Conservation (phyloP, 2,329 filamentous ascomycete species). For the Lecanoromycetidae sp. region DNA sequence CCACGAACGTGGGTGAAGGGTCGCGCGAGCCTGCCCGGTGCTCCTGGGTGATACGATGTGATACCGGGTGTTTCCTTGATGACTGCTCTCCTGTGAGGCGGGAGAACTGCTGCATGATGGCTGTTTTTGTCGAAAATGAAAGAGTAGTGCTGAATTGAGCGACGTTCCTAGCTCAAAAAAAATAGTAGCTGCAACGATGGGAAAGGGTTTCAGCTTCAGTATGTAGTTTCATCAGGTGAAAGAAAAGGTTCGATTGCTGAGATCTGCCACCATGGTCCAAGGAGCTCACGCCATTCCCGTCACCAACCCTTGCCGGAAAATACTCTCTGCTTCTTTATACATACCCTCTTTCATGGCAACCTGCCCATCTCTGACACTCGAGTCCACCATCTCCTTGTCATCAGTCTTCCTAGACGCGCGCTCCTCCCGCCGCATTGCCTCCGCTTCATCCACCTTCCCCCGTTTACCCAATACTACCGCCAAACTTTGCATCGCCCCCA, state of each 20-base stretch:
- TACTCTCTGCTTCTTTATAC: background rate
- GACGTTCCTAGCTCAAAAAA: background rate
- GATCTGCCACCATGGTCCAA: background rate
- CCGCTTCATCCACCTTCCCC: slow-evolving; percentile 4
- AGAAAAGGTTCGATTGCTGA: background rate
- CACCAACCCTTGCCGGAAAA: background rate
- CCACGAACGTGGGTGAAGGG: no score
- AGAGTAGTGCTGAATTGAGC: no score
- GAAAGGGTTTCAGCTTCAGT: background rate
- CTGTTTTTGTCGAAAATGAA: no score
- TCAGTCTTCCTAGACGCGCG: background rate
- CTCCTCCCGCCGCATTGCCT: slow-evolving; percentile 3
- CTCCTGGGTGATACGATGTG: no score
- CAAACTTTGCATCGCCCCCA: background rate
- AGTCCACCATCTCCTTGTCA: background rate
- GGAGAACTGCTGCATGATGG: no score
- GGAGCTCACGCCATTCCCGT: slow-evolving; percentile 1
- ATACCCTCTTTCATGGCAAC: background rate
- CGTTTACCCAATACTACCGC: background rate
- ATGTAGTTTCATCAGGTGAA: background rate
- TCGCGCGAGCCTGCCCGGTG: no score
- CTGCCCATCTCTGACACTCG: background rate
- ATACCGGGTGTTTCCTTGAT: no score
- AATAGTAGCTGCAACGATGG: background rate
- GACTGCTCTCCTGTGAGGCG: no score